Evolutionary conservation across 2,329 filamentous ascomycete genomes (phyloP), one percentile per base, ranked within the genome.

Genomic region (Neonectria faginata): DNA sequence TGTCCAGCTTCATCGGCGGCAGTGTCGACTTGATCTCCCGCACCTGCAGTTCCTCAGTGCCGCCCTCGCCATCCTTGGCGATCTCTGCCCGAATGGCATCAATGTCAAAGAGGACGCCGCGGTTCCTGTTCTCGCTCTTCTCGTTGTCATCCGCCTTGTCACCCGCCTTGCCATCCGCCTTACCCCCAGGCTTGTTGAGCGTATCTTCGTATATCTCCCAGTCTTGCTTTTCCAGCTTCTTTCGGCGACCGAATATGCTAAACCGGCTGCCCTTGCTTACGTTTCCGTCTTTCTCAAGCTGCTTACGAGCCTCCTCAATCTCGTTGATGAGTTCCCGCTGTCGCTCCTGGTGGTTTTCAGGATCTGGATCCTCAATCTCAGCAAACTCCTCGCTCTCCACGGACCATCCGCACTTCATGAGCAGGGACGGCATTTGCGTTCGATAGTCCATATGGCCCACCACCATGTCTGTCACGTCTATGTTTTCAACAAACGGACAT

Each of bases 371-470:
- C 77, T 98, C 96, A 65, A 99, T 98, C 79, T 99, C 96, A 1
- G 88, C 90, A 75, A 98, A 99, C 76, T 98, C 95, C 72, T 97
- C 94, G 68, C 91, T 94, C 74, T 97, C 91, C 3, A 98, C 92
- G 57, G 91, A 82, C 94, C 94, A 99, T 16, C 94, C 96, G 39
- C 94, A 93, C 76, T 95, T 91, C 67, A 93, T 89, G 56, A 99
- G 84, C 18, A 99, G 84, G 62, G 88, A 88, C 16, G 96, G 96
- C 91, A 99, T 98, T 41, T 94, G 92, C 27, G 89, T 88, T 78
- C 96, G 92, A 80, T 99, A 99, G 57, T 96, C 92, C 95, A 98
- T 98, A 77, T 99, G 96, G 1, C 96, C 95, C 29, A 90, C 88
- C 16, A 98, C 95, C 51, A 91, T 82, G 60, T 94, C 89, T 1